Percentiles rank a stretch among this genome's conserved stretches.
Evolutionary conservation across 1,139 yeast species (phyloP).

Genomic region (Zygosaccharomyces pseudobailii): DNA sequence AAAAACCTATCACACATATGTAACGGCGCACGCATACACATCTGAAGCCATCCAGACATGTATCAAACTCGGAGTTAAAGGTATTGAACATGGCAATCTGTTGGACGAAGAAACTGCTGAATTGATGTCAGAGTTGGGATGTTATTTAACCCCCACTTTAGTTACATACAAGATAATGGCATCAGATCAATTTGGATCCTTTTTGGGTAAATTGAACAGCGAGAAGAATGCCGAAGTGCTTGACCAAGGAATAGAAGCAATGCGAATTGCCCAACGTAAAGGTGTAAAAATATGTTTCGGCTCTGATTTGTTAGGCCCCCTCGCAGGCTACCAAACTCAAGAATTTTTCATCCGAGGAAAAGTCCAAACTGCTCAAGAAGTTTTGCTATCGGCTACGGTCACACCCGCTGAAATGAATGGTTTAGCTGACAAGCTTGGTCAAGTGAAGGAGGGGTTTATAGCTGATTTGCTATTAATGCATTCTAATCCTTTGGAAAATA

Average conservation of each 20-base stretch:
- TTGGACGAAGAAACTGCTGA: conserved; percentile 11
- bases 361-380: conserved; percentile 9
- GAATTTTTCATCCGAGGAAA: conserved; percentile 11
- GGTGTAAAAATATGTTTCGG: conserved; percentile 12
- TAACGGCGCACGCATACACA: conserved; percentile 13
- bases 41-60: conserved; percentile 11
- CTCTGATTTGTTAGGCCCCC: conserved; percentile 10
- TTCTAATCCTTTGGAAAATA: conserved; percentile 10
- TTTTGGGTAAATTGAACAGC: conserved; percentile 6
- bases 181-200: conserved; percentile 9
- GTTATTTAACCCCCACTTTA: conserved; percentile 12
- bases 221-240: conserved; percentile 8
- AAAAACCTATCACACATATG: conserved; percentile 8
- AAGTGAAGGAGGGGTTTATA: conserved; percentile 9
- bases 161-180: conserved; percentile 13
- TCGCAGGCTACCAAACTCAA: conserved; percentile 12
- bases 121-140: conserved; percentile 9
- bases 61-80: conserved; percentile 10
- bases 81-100: conserved; percentile 12
- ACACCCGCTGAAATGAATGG: conserved; percentile 12
- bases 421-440: conserved; percentile 9
- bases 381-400: conserved; percentile 9
- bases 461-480: conserved; percentile 11
- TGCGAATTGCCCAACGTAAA: conserved; percentile 8
- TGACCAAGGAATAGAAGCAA: conserved; percentile 7